A percentile compares a stretch with the other conserved stretches of the same genome.
Evolutionary conservation across 1,284 basidiomycete species (phyloP).

Genomic region (Malassezia obtusa): DNA sequence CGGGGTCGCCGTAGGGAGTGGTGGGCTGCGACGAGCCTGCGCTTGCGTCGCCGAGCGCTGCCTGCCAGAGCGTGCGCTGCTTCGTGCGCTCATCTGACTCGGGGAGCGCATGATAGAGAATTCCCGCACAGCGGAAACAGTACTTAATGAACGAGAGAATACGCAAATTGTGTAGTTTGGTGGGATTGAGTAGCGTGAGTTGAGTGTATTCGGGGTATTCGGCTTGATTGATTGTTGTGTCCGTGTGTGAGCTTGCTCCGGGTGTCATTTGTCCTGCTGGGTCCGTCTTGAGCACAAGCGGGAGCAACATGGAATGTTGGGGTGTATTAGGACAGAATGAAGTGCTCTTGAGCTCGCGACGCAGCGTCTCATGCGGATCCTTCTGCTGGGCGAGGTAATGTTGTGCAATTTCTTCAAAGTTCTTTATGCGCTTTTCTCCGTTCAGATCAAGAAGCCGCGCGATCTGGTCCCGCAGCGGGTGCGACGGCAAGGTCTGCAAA

Average conservation of each 20-base stretch:
- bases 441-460: conserved; percentile 52
- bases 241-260: neutral
- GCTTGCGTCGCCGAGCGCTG: neutral
- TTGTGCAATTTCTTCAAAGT: conserved; percentile 47
- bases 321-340: conserved; percentile 50
- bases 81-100: neutral
- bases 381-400: conserved; percentile 19
- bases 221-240: neutral
- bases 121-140: conserved; percentile 53
- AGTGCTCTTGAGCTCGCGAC: conserved; percentile 52
- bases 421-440: conserved; percentile 50
- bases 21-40: neutral
- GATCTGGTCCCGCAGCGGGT: conserved; percentile 49
- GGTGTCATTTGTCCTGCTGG: neutral
- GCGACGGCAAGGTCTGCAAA: conserved; percentile 49
- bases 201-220: neutral
- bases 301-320: conserved; percentile 51
- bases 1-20: neutral
- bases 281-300: conserved; percentile 24
- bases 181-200: conserved; percentile 34
- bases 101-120: conserved; percentile 51
- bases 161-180: conserved; percentile 27
- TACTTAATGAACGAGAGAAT: conserved; percentile 48
- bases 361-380: conserved; percentile 20
- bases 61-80: neutral